Base-by-base conservation (phyloP, 345 rosid genomes). In the Hibiscus trionum region DNA sequence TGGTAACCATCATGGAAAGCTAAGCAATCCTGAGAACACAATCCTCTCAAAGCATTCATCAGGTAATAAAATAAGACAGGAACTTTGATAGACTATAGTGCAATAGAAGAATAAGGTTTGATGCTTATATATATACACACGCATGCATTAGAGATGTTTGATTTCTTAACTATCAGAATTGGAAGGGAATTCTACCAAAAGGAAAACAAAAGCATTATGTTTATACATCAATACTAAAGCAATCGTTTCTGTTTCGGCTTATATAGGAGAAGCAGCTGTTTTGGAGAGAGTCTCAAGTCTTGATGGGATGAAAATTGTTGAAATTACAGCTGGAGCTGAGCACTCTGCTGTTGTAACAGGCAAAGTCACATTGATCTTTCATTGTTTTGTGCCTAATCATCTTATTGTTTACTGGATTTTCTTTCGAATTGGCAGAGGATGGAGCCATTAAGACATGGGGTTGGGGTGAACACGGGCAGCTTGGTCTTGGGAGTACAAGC, bases 381-480 rank as follows among this genome's bases (percentile, higher is more conserved):
- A n/a, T n/a, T n/a, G n/a, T n/a, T n/a, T n/a, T n/a, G n/a, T n/a
- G n/a, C n/a, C n/a, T n/a, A n/a, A n/a, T n/a, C n/a, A n/a, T n/a
- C n/a, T n/a, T n/a, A n/a, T n/a, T n/a, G n/a, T n/a, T n/a, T n/a
- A 35, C 60, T 55, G 11, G 63, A 47, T 50, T 50, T 7, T 74
- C 60, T 50, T 7, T 67, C 62, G 19, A 37, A 7, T 27, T 12
- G 72, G 73, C 88, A 94, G 99, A 74, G 61, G 89, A 74, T 67
- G 90, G 92, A 77, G 77, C 44, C 26, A 74, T 90, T 53, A 86
- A 78, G 87, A 86, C 88, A 65, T 91, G 96, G 97, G 97, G 99
- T 60, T 95, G 99, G 99, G 99, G 97, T 17, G 99, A 95, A 77
- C 99, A 90, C 53, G 97, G 97, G 67, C 97, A 95, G 79, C 92